A percentile compares a stretch with the other conserved stretches of the same genome.
These are phyloP conservation scores for Penicillium dipodomyicola DNA, from an alignment of 495 filamentous ascomycete species.

Conservation along the genomic window DNA sequence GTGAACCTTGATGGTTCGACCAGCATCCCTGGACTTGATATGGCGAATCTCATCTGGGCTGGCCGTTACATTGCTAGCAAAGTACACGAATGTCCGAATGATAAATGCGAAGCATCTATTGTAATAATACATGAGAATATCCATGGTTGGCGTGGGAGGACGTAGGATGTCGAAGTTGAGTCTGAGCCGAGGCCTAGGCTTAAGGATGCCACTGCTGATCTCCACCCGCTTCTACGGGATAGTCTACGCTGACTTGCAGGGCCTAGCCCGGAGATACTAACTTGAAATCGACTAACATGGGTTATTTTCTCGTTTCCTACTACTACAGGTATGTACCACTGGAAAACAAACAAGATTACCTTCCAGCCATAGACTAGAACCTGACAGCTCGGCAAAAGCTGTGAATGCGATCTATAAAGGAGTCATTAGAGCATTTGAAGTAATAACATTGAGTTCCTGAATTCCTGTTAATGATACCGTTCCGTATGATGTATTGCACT, in stretches of 20 bases:
- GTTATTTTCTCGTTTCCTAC: not conserved
- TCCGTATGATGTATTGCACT: no score
- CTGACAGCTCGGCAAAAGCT: no score
- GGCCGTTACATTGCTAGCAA: not conserved
- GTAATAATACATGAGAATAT: constrained; percentile 24
- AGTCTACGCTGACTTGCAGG: not conserved
- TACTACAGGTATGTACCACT: no score
- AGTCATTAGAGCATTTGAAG: no score
- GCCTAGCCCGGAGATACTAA: not conserved
- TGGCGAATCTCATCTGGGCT: constrained; percentile 37
- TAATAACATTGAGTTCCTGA: no score
- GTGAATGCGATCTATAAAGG: no score
- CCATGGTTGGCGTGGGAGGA: constrained; percentile 17
- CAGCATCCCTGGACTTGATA: constrained; percentile 42
- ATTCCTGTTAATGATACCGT: no score
- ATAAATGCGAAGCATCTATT: constrained; percentile 26
- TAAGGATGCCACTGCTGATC: constrained; percentile 11
- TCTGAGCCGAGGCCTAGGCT: constrained; percentile 12
- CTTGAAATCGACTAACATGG: not conserved
- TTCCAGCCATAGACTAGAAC: no score
- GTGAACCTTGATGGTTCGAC: constrained; percentile 46
- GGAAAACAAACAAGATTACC: no score
- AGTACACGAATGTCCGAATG: not conserved
- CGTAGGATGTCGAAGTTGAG: not conserved
- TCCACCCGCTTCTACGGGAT: not conserved